Conservation (phyloP, 2,329 filamentous ascomycete species). For the Lasiodiplodia theobromae region DNA sequence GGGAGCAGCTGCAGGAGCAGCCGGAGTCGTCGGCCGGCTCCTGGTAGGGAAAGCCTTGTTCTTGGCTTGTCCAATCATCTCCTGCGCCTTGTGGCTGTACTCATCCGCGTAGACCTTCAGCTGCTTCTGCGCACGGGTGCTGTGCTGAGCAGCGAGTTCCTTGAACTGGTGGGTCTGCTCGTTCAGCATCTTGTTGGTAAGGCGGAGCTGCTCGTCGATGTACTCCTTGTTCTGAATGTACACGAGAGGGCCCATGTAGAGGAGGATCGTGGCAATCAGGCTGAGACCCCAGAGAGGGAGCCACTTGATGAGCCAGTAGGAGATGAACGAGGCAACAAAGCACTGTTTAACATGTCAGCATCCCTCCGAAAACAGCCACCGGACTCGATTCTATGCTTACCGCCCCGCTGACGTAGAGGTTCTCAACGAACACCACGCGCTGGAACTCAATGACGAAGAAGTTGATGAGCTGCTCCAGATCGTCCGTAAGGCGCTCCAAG, state of each 20-base stretch:
- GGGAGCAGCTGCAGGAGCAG: conserved; percentile 9
- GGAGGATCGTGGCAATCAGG: conserved; percentile 61
- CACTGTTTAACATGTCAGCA: conserved; percentile 52
- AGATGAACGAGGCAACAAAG: conserved; percentile 63
- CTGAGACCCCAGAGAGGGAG: conserved; percentile 70
- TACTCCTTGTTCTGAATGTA: conserved; percentile 71
- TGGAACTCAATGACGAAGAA: conserved; percentile 74
- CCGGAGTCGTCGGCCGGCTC: conserved; percentile 16
- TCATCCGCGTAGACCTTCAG: conserved; percentile 67
- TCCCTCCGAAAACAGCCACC: neutral
- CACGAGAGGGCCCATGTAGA: conserved; percentile 67
- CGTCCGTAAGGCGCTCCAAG: conserved; percentile 66
- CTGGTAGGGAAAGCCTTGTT: conserved; percentile 26
- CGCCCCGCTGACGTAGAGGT: conserved; percentile 65
- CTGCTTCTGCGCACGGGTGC: conserved; percentile 63
- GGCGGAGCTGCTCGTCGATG: conserved; percentile 66
- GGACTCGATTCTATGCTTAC: conserved; percentile 53
- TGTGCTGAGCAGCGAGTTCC: conserved; percentile 66
- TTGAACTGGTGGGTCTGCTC: conserved; percentile 67
- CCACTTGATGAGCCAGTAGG: conserved; percentile 71
- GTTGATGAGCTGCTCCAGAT: conserved; percentile 70
- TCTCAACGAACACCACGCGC: conserved; percentile 71
- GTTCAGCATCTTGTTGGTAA: conserved; percentile 61
- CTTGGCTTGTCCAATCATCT: conserved; percentile 49
- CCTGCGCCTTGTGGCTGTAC: conserved; percentile 67